Base-by-base conservation (phyloP, 371 early-diverging fungal species). In the Mucor mucedo region DNA sequence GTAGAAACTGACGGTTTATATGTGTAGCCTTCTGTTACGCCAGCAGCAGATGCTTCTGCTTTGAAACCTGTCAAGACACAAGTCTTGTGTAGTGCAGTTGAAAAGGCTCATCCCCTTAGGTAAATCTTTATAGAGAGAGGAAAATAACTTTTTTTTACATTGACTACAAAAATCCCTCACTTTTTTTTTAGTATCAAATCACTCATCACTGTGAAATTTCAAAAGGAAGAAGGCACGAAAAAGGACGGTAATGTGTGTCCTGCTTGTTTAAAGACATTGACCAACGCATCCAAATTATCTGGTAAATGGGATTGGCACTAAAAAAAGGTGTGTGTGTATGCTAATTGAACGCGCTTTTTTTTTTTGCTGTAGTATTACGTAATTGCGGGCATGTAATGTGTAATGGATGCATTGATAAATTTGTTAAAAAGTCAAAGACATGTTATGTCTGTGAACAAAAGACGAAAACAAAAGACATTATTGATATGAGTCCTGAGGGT, bases 321-420 rank as follows among this genome's bases (percentile, higher is more conserved):
- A 50, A 30, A 29, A 47, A 47, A 47, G 6, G n/a, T 11, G n/a
- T 6, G n/a, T 6, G 27, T n/a, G 3, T 13, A 28, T 29, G 28
- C 8, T 10, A 35, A 6, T 14, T 52, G 14, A 21, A 5, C 28
- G 21, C 8, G 5, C 50, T 60, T 35, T n/a, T 45, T 41, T 41
- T 16, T 63, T 39, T 39, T 39, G 4, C 21, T 11, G 38, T 74
- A 86, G 94, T 94, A 2, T 73, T 93, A 58, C 85, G 86, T 58
- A 66, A 71, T 8, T 97, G 98, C 62, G 98, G 98, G 1, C 97
- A 97, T 75, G 93, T 90, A 1, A 69, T 93, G 21, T 97, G 98
- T 69, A 87, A 89, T 39, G 67, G 78, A 27, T 97, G 98, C 65
- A 79, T 87, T 39, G 71, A 74, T 52, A 86, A 87, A 71, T 96